Evolutionary conservation across 441 rosid genomes (phyloP).

Genomic region (Populus tomentosa): DNA sequence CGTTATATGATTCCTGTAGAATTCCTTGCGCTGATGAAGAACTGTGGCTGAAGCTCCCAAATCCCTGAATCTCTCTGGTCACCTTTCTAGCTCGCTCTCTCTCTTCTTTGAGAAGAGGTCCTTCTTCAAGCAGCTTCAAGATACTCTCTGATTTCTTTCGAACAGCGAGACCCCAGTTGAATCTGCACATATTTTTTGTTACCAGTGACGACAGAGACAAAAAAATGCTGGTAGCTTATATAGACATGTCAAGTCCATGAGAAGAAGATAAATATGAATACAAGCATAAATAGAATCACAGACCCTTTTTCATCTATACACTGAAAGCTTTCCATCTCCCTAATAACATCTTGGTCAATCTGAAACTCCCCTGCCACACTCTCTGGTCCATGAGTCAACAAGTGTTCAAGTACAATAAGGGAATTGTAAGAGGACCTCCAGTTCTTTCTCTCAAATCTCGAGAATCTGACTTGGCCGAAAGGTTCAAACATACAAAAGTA

Average conservation of each 20-base stretch:
- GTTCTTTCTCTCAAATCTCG: slow-evolving; percentile 58
- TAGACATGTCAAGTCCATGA: background rate
- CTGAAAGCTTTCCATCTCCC: slow-evolving; percentile 58
- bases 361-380: slow-evolving; percentile 80
- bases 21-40: slow-evolving; percentile 32
- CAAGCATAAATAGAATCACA: slow-evolving; percentile 3
- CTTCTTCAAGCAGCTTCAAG: slow-evolving; percentile 59
- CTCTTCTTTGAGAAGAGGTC: slow-evolving; percentile 61
- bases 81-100: slow-evolving; percentile 74
- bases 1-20: slow-evolving; percentile 31
- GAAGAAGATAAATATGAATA: background rate
- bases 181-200: slow-evolving; percentile 32
- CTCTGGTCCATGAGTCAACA: slow-evolving; percentile 92
- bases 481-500: background rate
- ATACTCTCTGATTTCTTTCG: slow-evolving; percentile 73
- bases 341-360: slow-evolving; percentile 46
- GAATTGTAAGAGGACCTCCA: slow-evolving; percentile 85
- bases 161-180: slow-evolving; percentile 87
- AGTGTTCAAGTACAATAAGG: slow-evolving; percentile 64
- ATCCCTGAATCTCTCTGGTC: slow-evolving; percentile 78
- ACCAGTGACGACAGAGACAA: background rate
- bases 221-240: background rate
- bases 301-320: slow-evolving; percentile 82
- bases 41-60: slow-evolving; percentile 67
- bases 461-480: slow-evolving; percentile 43